Evolutionary conservation across 2,329 filamentous ascomycete genomes (phyloP).

Genomic region (Monosporascus ibericus): DNA sequence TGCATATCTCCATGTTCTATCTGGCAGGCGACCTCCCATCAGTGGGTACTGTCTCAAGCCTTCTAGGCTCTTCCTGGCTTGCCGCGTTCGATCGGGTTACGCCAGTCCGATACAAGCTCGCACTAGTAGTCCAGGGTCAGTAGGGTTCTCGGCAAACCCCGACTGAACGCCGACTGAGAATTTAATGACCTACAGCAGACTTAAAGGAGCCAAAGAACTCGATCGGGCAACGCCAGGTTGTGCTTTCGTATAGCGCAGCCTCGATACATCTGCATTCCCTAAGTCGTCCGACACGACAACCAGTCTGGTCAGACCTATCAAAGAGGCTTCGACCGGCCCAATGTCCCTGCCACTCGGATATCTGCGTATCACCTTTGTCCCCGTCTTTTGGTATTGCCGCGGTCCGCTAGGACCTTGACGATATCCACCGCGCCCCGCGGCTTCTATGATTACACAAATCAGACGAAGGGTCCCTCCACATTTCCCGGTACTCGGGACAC

Average conservation of each 20-base stretch:
- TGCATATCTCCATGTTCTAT: conserved; percentile 8
- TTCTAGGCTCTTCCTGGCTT: conserved; percentile 1
- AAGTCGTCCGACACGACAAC: conserved; percentile 6
- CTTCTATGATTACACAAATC: background rate
- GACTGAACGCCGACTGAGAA: background rate
- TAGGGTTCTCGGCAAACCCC: too few relatives aligned
- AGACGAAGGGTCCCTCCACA: background rate
- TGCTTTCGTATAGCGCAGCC: background rate
- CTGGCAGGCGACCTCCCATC: conserved; percentile 2
- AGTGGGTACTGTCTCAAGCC: conserved; percentile 5
- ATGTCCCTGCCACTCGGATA: background rate
- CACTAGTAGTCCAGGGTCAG: conserved; percentile 1
- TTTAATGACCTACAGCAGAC: conserved; percentile 5
- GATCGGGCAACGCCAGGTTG: conserved; percentile 4
- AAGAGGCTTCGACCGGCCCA: background rate
- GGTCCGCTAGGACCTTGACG: conserved; percentile 1
- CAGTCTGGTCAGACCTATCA: conserved; percentile 4
- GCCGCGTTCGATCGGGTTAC: conserved; percentile 2
- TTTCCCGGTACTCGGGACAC: too few relatives aligned
- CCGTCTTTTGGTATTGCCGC: background rate
- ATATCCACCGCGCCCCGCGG: conserved; percentile 9
- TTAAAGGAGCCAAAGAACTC: conserved; percentile 8
- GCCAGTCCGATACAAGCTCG: conserved; percentile 7
- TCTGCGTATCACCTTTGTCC: background rate
- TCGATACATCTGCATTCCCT: conserved; percentile 2